A percentile compares a stretch with the other conserved stretches of the same genome.
These are phyloP conservation scores for Chalciporus chontae DNA, from an alignment of 768 basidiomycete genomes.

Conservation along the genomic window DNA sequence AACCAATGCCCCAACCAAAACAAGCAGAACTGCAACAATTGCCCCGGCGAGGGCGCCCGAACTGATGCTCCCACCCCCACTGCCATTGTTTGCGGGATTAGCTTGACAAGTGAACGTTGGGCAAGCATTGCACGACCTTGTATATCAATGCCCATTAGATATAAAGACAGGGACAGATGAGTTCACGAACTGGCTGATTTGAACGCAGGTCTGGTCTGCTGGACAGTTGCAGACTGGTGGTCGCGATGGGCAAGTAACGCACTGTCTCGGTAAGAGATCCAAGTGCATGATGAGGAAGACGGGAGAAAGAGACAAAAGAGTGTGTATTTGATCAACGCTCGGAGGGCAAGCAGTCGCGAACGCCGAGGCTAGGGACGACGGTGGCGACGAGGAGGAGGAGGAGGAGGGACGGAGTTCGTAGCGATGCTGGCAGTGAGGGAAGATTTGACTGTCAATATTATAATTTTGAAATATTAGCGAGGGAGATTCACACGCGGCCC, in stretches of 20 bases:
- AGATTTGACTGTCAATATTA: neutral
- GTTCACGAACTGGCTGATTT: conserved; percentile 52
- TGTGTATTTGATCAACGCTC: conserved; percentile 24
- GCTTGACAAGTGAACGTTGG: conserved; percentile 49
- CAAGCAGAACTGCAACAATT: conserved; percentile 59
- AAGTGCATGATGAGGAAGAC: conserved; percentile 27
- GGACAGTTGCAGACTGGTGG: conserved; percentile 52
- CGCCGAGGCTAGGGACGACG: conserved; percentile 8
- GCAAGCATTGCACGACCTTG: conserved; percentile 60
- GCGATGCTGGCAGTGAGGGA: conserved; percentile 1
- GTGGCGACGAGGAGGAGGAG: conserved; percentile 5
- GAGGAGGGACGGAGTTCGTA: neutral
- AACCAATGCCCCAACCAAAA: conserved; percentile 49
- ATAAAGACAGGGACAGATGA: neutral
- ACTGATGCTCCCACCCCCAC: conserved; percentile 46
- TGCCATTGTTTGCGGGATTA: conserved; percentile 13
- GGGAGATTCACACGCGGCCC: neutral
- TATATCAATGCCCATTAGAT: conserved; percentile 2
- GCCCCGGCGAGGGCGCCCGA: conserved; percentile 74
- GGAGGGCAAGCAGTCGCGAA: conserved; percentile 23
- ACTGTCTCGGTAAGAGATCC: conserved; percentile 42
- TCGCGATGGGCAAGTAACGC: conserved; percentile 49
- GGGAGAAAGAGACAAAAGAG: conserved; percentile 31
- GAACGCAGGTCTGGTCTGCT: conserved; percentile 53
- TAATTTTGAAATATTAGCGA: neutral